Base-by-base conservation (phyloP, 225 moss, liverwort and hornwort species). In the Lunularia cruciata region DNA sequence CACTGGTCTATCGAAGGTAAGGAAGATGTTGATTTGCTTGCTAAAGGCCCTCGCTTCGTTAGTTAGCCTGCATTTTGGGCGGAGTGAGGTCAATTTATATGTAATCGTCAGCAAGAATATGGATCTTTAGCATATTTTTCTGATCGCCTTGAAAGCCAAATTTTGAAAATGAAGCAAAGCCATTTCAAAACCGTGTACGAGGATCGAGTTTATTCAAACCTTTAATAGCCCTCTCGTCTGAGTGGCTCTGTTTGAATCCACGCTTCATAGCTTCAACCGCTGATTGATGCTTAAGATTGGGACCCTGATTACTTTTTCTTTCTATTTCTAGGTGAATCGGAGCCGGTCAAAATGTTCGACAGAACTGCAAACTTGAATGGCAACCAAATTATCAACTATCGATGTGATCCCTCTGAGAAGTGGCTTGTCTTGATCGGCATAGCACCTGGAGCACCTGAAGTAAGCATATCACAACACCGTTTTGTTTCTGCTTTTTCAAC, bases 341-440 rank as follows among this genome's bases (percentile, higher is more conserved):
- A 91, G 67, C 98, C 98, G 6, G 57, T 87, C 59, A 93, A 88
- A 74, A 81, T 91, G 84, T 98, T 93, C 46, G 98, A 98, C 37
- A 83, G 98, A 73, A 98, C 93, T 68, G 86, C 98, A 53, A 98
- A 93, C 71, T 83, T 98, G 81, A 87, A 71, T 67, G 79, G 72
- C 60, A 98, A 98, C 56, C 98, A 98, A 73, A 93, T 98, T 51
- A 98, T 98, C 59, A 98, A 98, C 74, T 98, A 98, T 80, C 86
- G 91, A 57, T 98, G 98, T 72, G 98, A 98, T 82, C 84, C 93
- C 37, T 83, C 91, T 32, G 98, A 98, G 74, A 98, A 98, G 86
- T 98, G 98, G 98, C 93, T 98, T 25, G 98, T 98, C 6, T 75
- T 98, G 75, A 93, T 98, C 69, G 98, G 98, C 74, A 98, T 98